Percentiles rank a stretch among this genome's conserved stretches.
phyloP scores from a whole-genome alignment of 2,329 filamentous ascomycete genomes.

The Colletotrichum theobromicola region DNA sequence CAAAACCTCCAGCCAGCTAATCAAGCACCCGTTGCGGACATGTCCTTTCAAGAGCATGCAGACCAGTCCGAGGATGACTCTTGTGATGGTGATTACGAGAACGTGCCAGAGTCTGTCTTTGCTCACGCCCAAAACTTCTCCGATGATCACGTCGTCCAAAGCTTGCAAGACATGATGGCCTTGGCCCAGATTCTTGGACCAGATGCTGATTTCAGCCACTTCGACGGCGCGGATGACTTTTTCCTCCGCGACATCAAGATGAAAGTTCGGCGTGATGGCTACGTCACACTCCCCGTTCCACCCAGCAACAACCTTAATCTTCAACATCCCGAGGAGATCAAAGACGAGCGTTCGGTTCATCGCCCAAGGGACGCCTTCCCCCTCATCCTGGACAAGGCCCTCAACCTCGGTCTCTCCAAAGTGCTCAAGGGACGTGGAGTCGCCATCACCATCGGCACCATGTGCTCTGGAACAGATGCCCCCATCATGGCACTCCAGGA shows the following conservation, averaged over 20 bases:
- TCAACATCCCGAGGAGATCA: neutral
- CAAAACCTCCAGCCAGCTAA: neutral
- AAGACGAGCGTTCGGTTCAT: neutral
- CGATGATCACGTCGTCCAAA: neutral
- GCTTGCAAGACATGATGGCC: neutral
- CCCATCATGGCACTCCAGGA: slow-evolving; percentile 71
- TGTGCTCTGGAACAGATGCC: slow-evolving; percentile 81
- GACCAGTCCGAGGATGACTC: neutral
- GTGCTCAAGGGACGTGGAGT: slow-evolving; percentile 31
- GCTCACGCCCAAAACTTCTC: neutral
- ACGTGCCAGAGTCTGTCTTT: neutral
- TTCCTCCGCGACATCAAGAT: neutral
- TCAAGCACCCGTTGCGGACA: neutral
- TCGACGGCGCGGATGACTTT: neutral
- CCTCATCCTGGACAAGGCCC: neutral
- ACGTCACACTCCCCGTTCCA: neutral
- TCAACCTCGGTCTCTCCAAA: slow-evolving; percentile 22
- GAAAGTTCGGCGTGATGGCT: neutral
- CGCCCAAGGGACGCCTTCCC: slow-evolving; percentile 15
- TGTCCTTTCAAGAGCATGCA: neutral
- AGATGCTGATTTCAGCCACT: neutral
- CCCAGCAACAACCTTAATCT: neutral
- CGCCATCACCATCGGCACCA: slow-evolving; percentile 62
- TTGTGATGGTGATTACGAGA: neutral
- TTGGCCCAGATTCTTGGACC: neutral